Evolutionary conservation across 257 asterid species (phyloP), one percentile per base, ranked within the genome.

Genomic region (Dorcoceras hygrometricum): DNA sequence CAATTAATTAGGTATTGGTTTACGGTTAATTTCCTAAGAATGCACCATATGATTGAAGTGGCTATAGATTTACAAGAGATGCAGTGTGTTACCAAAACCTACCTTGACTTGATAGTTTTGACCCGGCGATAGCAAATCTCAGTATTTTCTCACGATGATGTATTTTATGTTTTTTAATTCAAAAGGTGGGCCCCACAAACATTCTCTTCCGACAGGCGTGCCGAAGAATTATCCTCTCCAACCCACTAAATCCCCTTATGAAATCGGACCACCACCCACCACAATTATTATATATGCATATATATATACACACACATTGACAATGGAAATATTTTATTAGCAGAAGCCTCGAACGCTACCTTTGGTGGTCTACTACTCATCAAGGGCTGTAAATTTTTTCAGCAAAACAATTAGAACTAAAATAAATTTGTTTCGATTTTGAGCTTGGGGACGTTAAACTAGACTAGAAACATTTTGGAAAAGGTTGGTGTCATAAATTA

Each of bases 181-280:
- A n/a, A n/a, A 23, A 51, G 4, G 25, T 25, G 74, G 75, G 31
- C 79, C 79, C 79, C 63, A 50, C 71, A 66, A 56, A 70, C 76
- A 70, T 70, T 73, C 79, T 55, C 72, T 69, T 28, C 77, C 76
- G 79, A 68, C 74, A 66, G 25, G 73, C 76, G 74, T 70, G 76
- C 74, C 66, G n/a, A 46, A 66, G 31, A 28, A 66, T 63, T 22
- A 73, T 73, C 68, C 57, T 24, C 54, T 23, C 61, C 64, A 29
- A 51, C 67, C 53, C 48, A 66, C 48, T 23, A 59, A 66, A 65
- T 73, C 72, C 54, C 48, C 60, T 53, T 1, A n/a, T n/a, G 16
- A 20, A 2, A 5, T 25, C 5, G 26, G 53, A 26, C 63, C 75
- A 48, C 14, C 10, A 34, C 46, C 70, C 59, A 26, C 59, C 65